These are phyloP conservation scores for Penicilliopsis zonata DNA, from an alignment of 495 filamentous ascomycete species.

Conservation along the genomic window DNA sequence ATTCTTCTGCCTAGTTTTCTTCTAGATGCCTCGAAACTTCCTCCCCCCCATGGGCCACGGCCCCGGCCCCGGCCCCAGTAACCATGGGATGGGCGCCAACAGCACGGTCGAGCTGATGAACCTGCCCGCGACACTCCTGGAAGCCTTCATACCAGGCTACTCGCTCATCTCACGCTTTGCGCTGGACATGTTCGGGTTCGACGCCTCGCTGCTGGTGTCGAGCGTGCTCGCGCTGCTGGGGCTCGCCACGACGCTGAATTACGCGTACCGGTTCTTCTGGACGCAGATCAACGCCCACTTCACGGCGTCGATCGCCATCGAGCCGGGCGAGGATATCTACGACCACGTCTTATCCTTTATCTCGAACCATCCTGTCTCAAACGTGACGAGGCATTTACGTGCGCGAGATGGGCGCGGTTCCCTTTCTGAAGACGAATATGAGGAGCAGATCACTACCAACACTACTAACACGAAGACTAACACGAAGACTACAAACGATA, in stretches of 20 bases:
- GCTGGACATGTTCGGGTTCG: slow-evolving; percentile 42
- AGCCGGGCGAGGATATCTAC: slow-evolving; percentile 48
- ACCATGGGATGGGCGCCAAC: neutral
- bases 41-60: too few relatives aligned
- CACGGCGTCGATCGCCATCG: slow-evolving; percentile 43
- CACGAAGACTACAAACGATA: too few relatives aligned
- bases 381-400: slow-evolving; percentile 40
- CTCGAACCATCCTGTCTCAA: slow-evolving; percentile 37
- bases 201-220: slow-evolving; percentile 51
- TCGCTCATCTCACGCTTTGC: slow-evolving; percentile 41
- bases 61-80: too few relatives aligned
- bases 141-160: slow-evolving; percentile 54
- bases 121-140: slow-evolving; percentile 29
- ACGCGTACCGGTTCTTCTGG: slow-evolving; percentile 1
- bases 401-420: slow-evolving; percentile 42
- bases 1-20: neutral
- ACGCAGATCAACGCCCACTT: slow-evolving; percentile 26
- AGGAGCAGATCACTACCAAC: neutral
- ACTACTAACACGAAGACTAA: neutral
- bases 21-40: neutral
- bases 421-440: slow-evolving; percentile 32
- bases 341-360: slow-evolving; percentile 49
- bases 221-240: slow-evolving; percentile 33
- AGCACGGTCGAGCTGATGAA: slow-evolving; percentile 1
- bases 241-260: neutral